Evolutionary conservation across 192 early-diverging fungal genomes (phyloP).

Genomic region (Rhizophagus sp.): DNA sequence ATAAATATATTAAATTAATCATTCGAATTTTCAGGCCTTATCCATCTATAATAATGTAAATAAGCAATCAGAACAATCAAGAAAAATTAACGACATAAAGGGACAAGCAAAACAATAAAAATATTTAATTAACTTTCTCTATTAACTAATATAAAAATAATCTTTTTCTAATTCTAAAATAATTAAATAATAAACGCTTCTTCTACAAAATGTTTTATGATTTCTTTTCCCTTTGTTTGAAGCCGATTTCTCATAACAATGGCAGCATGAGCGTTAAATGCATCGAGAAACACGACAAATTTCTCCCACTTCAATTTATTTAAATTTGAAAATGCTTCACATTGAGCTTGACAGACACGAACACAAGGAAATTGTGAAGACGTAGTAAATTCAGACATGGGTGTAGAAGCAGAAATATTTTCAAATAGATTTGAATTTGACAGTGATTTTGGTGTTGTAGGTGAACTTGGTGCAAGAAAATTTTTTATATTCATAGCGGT

Average conservation of each 20-base stretch:
- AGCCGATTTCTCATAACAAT: slow-evolving; percentile 50
- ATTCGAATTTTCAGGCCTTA: too few relatives aligned
- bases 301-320: slow-evolving; percentile 49
- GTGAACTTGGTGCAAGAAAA: not conserved
- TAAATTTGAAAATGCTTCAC: slow-evolving; percentile 40
- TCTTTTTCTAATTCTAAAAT: not conserved
- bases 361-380: slow-evolving; percentile 31
- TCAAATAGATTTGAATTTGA: not conserved
- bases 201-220: slow-evolving; percentile 56
- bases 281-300: slow-evolving; percentile 44
- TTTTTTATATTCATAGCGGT: slow-evolving; percentile 13
- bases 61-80: too few relatives aligned
- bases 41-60: too few relatives aligned
- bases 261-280: slow-evolving; percentile 51
- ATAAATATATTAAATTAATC: too few relatives aligned
- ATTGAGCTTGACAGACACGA: slow-evolving; percentile 20
- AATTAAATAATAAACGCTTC: slow-evolving; percentile 2
- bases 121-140: too few relatives aligned
- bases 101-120: too few relatives aligned
- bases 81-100: too few relatives aligned
- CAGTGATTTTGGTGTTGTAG: not conserved
- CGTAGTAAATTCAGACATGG: slow-evolving; percentile 30
- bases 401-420: not conserved
- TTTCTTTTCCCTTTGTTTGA: slow-evolving; percentile 38
- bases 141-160: too few relatives aligned